Conservation (phyloP, 768 basidiomycete genomes). For the Rossbeevera mucosa region DNA sequence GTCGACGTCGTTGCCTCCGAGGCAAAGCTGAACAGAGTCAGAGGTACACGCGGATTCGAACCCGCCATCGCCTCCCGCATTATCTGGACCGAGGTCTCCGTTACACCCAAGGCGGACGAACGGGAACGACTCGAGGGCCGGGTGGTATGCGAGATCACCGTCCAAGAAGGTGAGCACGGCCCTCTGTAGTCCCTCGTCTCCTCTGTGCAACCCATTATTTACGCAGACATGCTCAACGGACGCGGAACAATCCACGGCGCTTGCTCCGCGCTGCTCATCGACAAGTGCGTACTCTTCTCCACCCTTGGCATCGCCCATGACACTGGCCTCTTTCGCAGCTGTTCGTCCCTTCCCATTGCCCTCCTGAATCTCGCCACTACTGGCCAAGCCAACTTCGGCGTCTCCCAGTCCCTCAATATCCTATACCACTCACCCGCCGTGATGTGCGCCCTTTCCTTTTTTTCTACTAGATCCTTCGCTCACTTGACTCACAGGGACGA, state of each 20-base stretch:
- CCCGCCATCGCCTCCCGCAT: constrained; percentile 23
- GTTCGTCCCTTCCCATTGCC: constrained; percentile 47
- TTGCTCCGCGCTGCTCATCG: constrained; percentile 51
- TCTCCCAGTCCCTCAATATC: constrained; percentile 50
- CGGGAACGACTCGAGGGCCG: constrained; percentile 40
- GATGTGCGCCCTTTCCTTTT: constrained; percentile 29
- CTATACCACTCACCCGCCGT: constrained; percentile 55
- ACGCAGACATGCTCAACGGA: constrained; percentile 52
- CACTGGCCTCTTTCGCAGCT: constrained; percentile 31
- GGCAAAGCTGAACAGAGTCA: constrained; percentile 6
- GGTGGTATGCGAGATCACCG: constrained; percentile 42
- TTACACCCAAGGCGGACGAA: constrained; percentile 42
- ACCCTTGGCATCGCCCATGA: neutral
- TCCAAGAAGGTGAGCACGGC: constrained; percentile 42
- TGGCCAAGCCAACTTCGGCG: constrained; percentile 30
- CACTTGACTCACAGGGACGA: constrained; percentile 37
- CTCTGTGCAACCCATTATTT: neutral
- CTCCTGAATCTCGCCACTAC: constrained; percentile 26
- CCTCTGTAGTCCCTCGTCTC: neutral
- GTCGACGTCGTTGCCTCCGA: constrained; percentile 13
- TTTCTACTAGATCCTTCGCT: neutral
- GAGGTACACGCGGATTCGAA: constrained; percentile 20
- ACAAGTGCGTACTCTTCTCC: constrained; percentile 36
- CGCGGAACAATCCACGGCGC: constrained; percentile 49
- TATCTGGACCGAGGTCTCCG: constrained; percentile 38